Evolutionary conservation across 1,284 basidiomycete species (phyloP), one percentile per base, ranked within the genome.

Genomic region (Erythrobasidium hasegawianum): DNA sequence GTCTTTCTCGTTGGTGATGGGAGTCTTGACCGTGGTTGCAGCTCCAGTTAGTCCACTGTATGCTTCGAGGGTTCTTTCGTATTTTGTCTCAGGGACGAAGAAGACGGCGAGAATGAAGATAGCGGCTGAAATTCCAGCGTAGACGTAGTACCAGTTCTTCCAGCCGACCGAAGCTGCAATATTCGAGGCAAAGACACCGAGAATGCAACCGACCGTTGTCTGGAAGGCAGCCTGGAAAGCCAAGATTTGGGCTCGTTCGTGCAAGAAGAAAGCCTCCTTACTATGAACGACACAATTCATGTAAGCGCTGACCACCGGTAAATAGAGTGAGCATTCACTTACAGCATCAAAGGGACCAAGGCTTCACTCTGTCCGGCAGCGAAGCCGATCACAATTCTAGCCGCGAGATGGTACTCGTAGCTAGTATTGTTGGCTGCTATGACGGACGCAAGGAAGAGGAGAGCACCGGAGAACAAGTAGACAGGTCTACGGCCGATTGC

Each of bases 121-220:
- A 7, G 43, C 29, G 20, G 16, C 39, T n/a, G 56, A 45, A 33
- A 57, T 57, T n/a, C 56, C 27, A 3, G 24, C 56, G 56, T 57
- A 57, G 11, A 57, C 24, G 24, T 18, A 16, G 56, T 57, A 57
- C 56, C 56, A 57, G 13, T 41, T 38, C 56, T 40, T 57, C 56
- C 56, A 57, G n/a, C 56, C 56, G 43, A 57, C 56, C 18, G 4
- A 24, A 18, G 26, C n/a, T n/a, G 56, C 56, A 40, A 57, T 57
- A 14, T 57, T 38, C 14, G 27, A 22, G n/a, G 29, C n/a, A 40
- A 57, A 16, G 38, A 57, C 18, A 9, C 33, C 22, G 9, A 57
- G 26, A 11, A 57, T 26, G 26, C 56, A 57, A 14, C 56, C 56
- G 18, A 39, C 3, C 11, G 43, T 57, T 9, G 33, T 40, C 22